These are phyloP conservation scores for Paramecium primaurelia DNA, from an alignment of 73 alveolate species.

Conservation along the genomic window DNA sequence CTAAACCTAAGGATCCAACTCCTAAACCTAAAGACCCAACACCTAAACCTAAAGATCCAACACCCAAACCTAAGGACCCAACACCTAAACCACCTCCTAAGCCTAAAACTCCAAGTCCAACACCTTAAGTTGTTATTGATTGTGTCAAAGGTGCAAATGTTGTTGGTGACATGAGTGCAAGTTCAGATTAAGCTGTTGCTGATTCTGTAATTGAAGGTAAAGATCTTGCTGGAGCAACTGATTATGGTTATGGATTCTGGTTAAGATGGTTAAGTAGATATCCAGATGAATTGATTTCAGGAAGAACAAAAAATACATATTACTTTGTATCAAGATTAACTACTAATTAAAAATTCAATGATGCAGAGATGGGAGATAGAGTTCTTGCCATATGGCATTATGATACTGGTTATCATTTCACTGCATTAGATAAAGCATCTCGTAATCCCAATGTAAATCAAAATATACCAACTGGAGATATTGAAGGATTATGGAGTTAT, in stretches of 20 bases:
- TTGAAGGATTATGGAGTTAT: conserved; percentile 45
- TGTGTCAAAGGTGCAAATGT: conserved; percentile 31
- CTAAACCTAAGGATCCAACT: background rate
- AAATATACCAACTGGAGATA: conserved; percentile 8
- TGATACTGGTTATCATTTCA: background rate
- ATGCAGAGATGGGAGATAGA: conserved; percentile 40
- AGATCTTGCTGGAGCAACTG: conserved; percentile 30
- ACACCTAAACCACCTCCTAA: conserved; percentile 27
- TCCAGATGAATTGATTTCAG: conserved; percentile 26
- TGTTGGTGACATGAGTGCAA: background rate
- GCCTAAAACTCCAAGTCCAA: conserved; percentile 37
- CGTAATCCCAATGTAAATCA: background rate
- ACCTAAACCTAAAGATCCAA: background rate
- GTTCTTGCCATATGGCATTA: conserved; percentile 31
- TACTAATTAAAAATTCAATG: background rate
- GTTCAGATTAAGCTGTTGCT: background rate
- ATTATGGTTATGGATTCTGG: conserved; percentile 52
- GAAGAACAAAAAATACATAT: conserved; percentile 19
- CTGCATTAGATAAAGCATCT: conserved; percentile 6
- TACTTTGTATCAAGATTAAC: conserved; percentile 31
- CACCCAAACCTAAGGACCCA: background rate
- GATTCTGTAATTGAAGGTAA: background rate
- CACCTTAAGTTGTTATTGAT: conserved; percentile 23
- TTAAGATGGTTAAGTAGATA: conserved; percentile 36
- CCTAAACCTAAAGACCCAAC: background rate